These are phyloP conservation scores for Pterulicium gracile DNA, from an alignment of 1,284 basidiomycete species.

Conservation along the genomic window DNA sequence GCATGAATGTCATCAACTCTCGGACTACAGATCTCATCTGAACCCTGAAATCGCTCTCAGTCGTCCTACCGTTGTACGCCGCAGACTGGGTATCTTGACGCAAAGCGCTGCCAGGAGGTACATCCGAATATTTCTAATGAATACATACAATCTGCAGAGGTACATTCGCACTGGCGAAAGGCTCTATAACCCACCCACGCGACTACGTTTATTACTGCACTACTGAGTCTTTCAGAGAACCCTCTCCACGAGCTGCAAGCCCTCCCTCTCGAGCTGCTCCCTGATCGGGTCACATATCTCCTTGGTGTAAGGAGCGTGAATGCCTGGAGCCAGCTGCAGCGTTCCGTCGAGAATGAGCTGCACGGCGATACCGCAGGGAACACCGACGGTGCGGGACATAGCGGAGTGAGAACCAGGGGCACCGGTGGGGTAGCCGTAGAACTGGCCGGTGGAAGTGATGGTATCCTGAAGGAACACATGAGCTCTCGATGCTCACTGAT, in stretches of 20 bases:
- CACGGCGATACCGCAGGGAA: constrained; percentile 71
- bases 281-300: constrained; percentile 53
- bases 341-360: constrained; percentile 43
- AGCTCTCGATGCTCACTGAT: background rate
- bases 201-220: too few species aligned
- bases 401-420: constrained; percentile 51
- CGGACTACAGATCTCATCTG: too few species aligned
- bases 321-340: constrained; percentile 42
- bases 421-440: constrained; percentile 55
- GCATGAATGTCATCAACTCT: too few species aligned
- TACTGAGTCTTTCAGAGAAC: too few species aligned
- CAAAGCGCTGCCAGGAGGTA: too few species aligned
- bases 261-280: constrained; percentile 49
- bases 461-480: constrained; percentile 32
- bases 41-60: too few species aligned
- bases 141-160: too few species aligned
- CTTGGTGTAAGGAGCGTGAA: constrained; percentile 59
- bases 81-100: too few species aligned
- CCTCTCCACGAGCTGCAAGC: constrained; percentile 47
- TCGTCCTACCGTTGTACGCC: too few species aligned
- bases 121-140: too few species aligned
- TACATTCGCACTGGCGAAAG: too few species aligned
- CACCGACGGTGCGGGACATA: constrained; percentile 63
- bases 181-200: too few species aligned
- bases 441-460: constrained; percentile 61